A percentile compares a stretch with the other conserved stretches of the same genome.
Evolutionary conservation across 2,329 filamentous ascomycete genomes (phyloP).

Genomic region (Colletotrichum scovillei): DNA sequence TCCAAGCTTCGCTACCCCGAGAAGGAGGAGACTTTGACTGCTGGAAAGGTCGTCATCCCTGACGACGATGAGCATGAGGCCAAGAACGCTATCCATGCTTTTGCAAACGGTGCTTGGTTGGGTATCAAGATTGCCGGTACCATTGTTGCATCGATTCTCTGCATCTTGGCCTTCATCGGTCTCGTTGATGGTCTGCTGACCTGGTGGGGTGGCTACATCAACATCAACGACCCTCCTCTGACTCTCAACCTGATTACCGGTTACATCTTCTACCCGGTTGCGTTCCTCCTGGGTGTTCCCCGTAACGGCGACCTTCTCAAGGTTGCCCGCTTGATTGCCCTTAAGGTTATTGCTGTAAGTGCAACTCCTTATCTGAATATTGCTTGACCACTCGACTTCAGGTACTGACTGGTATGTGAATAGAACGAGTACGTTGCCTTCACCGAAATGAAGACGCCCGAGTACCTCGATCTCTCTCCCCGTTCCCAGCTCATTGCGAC

Average conservation of each 20-base stretch:
- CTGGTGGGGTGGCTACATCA: slow-evolving; percentile 86
- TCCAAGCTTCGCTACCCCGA: slow-evolving; percentile 93
- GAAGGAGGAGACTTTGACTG: slow-evolving; percentile 85
- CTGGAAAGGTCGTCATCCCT: slow-evolving; percentile 83
- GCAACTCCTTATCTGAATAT: neutral
- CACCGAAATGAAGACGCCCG: slow-evolving; percentile 59
- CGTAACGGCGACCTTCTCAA: slow-evolving; percentile 73
- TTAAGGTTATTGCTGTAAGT: slow-evolving; percentile 81
- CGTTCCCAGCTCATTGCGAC: slow-evolving; percentile 86
- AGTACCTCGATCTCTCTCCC: slow-evolving; percentile 69
- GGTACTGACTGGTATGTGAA: slow-evolving; percentile 30
- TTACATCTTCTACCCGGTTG: slow-evolving; percentile 81
- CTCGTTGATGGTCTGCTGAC: slow-evolving; percentile 81
- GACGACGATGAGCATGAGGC: slow-evolving; percentile 81
- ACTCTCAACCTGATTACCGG: slow-evolving; percentile 81
- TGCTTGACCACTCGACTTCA: slow-evolving; percentile 36
- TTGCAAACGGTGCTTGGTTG: slow-evolving; percentile 86
- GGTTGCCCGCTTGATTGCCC: slow-evolving; percentile 82
- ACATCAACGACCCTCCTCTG: slow-evolving; percentile 76
- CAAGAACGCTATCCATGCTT: slow-evolving; percentile 86
- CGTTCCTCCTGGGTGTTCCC: slow-evolving; percentile 85
- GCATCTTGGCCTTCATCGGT: slow-evolving; percentile 82
- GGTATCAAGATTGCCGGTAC: slow-evolving; percentile 89
- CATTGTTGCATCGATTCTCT: slow-evolving; percentile 83
- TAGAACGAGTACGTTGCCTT: slow-evolving; percentile 86